Base-by-base conservation (phyloP, 306 rosid species). In the Quercus cerris region DNA sequence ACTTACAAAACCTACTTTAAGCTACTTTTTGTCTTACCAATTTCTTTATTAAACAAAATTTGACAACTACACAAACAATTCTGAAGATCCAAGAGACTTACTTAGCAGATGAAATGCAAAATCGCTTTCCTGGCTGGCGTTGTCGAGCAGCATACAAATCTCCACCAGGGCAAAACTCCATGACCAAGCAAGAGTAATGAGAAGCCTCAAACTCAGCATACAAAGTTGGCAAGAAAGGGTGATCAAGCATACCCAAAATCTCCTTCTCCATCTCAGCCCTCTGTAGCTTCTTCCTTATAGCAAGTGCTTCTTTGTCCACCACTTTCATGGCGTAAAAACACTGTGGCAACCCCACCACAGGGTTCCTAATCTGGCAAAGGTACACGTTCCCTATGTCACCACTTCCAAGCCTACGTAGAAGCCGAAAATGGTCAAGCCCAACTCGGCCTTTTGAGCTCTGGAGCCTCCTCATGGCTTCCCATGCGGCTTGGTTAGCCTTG, bases 141-240 rank as follows among this genome's bases (percentile, higher is more conserved):
- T 86, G 97, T 15, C 99, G 87, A 20, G 98, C 82, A 30, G 92
- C 97, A 19, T 93, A 95, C 80, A 93, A 85, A 71, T 95, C 99
- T 0, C 99, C 99, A 17, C 99, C 99, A 23, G 99, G 98, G 25
- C 99, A 95, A 73, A 95, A 95, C 92, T 95, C 99, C 99, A 95
- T 95, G 22, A 95, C 91, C 77, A 95, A 78, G 78, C 99, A 95
- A 57, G 99, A 95, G 68, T 95, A 95, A 72, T 95, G 99, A 76
- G 98, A 91, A 67, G 99, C 98, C 0, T 95, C 99, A 77, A 95
- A 95, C 18, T 91, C 87, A 0, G 98, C 94, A 41, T 95, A 95
- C 6, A 95, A 79, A 31, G 99, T 95, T 0, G 99, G 99, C 83
- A 95, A 75, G 67, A 95, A 95, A 0, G 99, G 99, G 41, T 95